Evolutionary conservation across 768 basidiomycete genomes (phyloP), one percentile per base, ranked within the genome.

Genomic region (Pluteus cervinus): DNA sequence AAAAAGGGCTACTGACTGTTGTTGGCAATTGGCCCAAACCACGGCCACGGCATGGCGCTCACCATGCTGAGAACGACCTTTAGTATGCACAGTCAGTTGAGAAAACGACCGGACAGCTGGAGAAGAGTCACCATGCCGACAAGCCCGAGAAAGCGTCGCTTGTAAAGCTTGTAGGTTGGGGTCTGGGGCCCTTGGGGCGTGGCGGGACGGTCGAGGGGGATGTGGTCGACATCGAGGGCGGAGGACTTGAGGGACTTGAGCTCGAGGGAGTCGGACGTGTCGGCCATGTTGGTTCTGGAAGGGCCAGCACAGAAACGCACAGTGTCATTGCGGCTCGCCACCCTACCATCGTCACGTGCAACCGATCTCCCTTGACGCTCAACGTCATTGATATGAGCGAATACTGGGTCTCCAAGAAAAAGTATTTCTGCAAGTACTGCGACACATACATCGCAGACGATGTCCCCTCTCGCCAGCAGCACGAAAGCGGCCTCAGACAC

Each of bases 381-480:
- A n/a, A n/a, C n/a, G n/a, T n/a, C 10, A 33, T 42, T 45, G 50
- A 49, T 56, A 92, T 91, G 89, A 81, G 79, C 48, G 89, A 92
- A 58, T 92, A 84, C 58, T 93, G 90, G 89, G 83, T 92, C 45
- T 88, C 88, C 17, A 80, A 86, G 57, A 91, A 92, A 62, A 84
- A 80, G 50, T 94, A 93, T 62, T 86, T 77, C 56, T 96, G 92
- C 80, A 91, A 92, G 57, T 97, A 97, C 68, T 98, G 96, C 67
- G 86, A 91, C 35, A 91, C 90, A 45, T 97, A 83, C 66, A 97
- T 99, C 44, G 77, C 91, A 36, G 96, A 99, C 63, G 94, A 99
- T 69, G 89, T 70, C 7, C 86, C 96, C 43, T 97, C 94, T 1
- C 74, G 87, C 36, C 70, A 76, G 46, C 89, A 89, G 37, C 96